Evolutionary conservation across 495 filamentous ascomycete species (phyloP).

Genomic region (Pyrenula aspistea): DNA sequence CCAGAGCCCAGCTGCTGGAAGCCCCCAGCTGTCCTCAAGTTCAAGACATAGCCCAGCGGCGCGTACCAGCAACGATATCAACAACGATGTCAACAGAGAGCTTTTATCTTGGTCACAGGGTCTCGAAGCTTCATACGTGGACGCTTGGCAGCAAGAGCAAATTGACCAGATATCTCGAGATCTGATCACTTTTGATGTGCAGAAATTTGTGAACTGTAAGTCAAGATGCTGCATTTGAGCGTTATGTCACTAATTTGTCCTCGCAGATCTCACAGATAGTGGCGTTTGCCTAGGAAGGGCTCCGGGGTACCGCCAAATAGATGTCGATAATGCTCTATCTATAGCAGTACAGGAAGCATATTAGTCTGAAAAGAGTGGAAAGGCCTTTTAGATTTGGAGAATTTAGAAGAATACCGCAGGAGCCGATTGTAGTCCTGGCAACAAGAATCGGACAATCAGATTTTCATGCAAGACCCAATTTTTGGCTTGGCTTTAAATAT

Average conservation of each 20-base stretch:
- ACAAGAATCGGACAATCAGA: too few species aligned
- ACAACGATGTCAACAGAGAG: background rate
- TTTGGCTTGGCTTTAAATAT: too few species aligned
- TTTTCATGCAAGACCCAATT: too few species aligned
- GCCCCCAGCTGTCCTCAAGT: background rate
- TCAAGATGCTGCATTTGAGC: conserved; percentile 58
- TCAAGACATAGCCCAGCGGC: background rate
- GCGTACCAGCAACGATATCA: background rate
- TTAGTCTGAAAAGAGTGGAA: conserved; percentile 25
- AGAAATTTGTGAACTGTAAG: background rate
- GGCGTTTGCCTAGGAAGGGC: conserved; percentile 83
- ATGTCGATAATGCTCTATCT: conserved; percentile 84
- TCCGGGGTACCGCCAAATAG: conserved; percentile 62
- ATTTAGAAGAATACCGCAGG: conserved; percentile 58
- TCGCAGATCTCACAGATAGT: conserved; percentile 65
- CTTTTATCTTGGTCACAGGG: background rate
- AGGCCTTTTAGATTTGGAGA: conserved; percentile 56
- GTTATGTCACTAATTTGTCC: conserved; percentile 57
- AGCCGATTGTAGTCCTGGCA: conserved; percentile 32
- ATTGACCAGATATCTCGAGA: background rate
- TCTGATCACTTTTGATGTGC: background rate
- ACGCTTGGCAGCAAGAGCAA: background rate
- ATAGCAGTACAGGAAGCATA: conserved; percentile 53
- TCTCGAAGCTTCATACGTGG: background rate
- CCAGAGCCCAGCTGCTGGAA: background rate